Evolutionary conservation across 2,329 filamentous ascomycete species (phyloP).

Genomic region (Alternaria gaisen): DNA sequence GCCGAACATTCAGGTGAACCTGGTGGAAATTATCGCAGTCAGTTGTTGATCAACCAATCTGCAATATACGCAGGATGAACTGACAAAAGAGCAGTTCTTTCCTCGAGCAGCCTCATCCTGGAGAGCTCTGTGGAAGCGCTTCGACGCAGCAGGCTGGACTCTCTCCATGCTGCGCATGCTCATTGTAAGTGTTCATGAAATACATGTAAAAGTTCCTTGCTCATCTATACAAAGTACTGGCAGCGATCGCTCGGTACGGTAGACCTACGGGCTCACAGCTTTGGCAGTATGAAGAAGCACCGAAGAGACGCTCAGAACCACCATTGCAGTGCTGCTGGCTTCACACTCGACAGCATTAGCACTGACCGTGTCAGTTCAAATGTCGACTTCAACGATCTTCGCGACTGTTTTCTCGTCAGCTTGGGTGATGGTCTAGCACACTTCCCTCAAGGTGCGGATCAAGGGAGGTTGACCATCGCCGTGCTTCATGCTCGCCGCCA

Average conservation of each 20-base stretch:
- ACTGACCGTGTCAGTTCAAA: not conserved
- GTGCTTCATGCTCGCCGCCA: not conserved
- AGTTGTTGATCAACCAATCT: not conserved
- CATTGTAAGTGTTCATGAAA: not conserved
- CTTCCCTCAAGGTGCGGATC: not conserved
- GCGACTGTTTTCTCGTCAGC: conserved; percentile 2
- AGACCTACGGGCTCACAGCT: not conserved
- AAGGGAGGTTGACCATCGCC: not conserved
- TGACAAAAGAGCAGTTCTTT: not conserved
- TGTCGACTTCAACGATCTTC: not conserved
- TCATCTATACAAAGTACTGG: not conserved
- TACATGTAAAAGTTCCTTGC: not conserved
- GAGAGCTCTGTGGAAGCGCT: conserved; percentile 1
- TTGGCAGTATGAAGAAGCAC: conserved; percentile 3
- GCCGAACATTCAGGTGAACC: not conserved
- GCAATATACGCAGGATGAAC: not conserved
- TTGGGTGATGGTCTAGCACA: not conserved
- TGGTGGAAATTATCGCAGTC: not conserved
- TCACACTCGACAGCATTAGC: not conserved
- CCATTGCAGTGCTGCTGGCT: not conserved
- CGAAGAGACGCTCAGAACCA: not conserved
- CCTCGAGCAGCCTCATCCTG: conserved; percentile 3
- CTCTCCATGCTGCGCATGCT: not conserved
- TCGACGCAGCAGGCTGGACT: not conserved
- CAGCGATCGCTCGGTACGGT: not conserved